A percentile compares a stretch with the other conserved stretches of the same genome.
These are phyloP conservation scores for Aechmea fasciata DNA, from an alignment of 176 grass and related monocot genomes.

Conservation along the genomic window DNA sequence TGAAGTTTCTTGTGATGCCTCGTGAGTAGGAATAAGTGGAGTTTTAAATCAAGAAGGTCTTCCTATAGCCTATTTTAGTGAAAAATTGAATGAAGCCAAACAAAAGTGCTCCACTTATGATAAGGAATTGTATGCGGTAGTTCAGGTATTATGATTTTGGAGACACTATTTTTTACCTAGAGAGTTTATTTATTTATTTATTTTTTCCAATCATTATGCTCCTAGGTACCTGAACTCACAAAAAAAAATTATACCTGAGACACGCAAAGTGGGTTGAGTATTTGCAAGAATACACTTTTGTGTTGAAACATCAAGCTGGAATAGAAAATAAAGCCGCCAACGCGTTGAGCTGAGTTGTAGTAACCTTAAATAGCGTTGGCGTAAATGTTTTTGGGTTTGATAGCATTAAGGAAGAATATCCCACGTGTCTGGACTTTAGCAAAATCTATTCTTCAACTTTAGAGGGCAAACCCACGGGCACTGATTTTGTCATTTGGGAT, in stretches of 20 bases:
- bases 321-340: neutral
- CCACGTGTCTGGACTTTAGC: neutral
- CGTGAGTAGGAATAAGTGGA: neutral
- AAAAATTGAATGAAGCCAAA: neutral
- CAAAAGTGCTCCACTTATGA: neutral
- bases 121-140: constrained; percentile 1
- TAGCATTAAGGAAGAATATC: no score
- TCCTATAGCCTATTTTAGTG: neutral
- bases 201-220: neutral
- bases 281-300: neutral
- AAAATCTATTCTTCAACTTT: neutral
- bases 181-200: neutral
- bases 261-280: neutral
- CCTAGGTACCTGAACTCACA: neutral
- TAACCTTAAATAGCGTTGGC: no score
- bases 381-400: no score
- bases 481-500: neutral
- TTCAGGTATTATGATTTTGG: neutral
- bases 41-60: neutral
- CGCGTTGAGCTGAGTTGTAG: neutral
- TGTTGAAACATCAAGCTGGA: neutral
- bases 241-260: neutral
- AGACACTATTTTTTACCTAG: neutral
- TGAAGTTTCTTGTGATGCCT: constrained; percentile 6
- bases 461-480: neutral